Evolutionary conservation across 768 basidiomycete genomes (phyloP).

Genomic region (Termitomyces sp.): DNA sequence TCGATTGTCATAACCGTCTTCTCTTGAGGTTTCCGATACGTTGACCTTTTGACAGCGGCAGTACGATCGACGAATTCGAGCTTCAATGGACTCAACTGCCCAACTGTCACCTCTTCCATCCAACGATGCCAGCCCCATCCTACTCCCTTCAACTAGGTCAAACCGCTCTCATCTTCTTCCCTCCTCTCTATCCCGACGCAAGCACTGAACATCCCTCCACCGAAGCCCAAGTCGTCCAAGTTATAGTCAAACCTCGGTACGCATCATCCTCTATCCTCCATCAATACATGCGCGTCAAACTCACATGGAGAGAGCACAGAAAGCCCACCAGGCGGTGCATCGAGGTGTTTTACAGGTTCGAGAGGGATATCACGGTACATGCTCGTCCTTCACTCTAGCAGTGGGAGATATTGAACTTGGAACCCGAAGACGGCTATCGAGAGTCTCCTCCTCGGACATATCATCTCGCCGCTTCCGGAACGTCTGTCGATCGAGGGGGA

Average conservation of each 20-base stretch:
- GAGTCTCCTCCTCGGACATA: constrained; percentile 27
- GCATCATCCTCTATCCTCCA: not conserved
- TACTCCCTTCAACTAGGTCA: constrained; percentile 31
- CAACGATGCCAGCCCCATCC: constrained; percentile 22
- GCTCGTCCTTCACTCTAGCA: not conserved
- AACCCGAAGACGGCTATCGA: constrained; percentile 28
- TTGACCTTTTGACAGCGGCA: not conserved
- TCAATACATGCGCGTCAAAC: not conserved
- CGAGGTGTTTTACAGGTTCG: constrained; percentile 23
- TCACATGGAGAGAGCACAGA: constrained; percentile 1
- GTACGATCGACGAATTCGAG: not conserved
- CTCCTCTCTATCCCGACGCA: constrained; percentile 10
- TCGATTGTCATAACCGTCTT: not conserved
- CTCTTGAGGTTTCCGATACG: not conserved
- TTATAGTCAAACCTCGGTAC: constrained; percentile 28
- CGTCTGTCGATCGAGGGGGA: constrained; percentile 25
- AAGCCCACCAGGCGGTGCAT: constrained; percentile 20
- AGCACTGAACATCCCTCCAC: not conserved
- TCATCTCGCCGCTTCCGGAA: constrained; percentile 23
- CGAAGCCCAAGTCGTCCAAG: constrained; percentile 24
- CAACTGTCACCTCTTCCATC: no score
- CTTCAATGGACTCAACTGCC: no score
- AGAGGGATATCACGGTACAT: constrained; percentile 34
- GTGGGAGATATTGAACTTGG: not conserved
- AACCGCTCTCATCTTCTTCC: constrained; percentile 30